Percentiles rank a stretch among this genome's conserved stretches.
phyloP scores from a whole-genome alignment of 192 early-diverging fungal species.

The Geranomyces variabilis region DNA sequence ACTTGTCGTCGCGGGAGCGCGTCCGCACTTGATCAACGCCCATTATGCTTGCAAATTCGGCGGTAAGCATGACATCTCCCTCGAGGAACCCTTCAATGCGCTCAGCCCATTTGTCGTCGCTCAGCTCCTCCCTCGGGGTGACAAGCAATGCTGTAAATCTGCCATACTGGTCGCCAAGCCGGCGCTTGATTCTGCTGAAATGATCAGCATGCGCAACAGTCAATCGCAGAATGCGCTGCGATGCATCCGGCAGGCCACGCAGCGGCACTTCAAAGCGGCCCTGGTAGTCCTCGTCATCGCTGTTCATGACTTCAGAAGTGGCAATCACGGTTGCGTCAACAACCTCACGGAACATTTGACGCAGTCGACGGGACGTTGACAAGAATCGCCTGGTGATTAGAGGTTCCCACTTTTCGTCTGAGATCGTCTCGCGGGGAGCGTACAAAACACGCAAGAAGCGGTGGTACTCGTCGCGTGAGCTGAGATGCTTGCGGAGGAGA shows the following conservation, averaged over 20 bases:
- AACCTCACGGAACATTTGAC: slow-evolving; percentile 38
- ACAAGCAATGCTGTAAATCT: slow-evolving; percentile 12
- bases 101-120: slow-evolving; percentile 26
- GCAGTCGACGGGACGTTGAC: slow-evolving; percentile 14
- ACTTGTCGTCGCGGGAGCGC: neutral
- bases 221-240: slow-evolving; percentile 7
- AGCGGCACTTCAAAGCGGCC: slow-evolving; percentile 24
- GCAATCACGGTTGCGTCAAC: slow-evolving; percentile 26
- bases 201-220: slow-evolving; percentile 9
- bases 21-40: slow-evolving; percentile 20
- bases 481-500: slow-evolving; percentile 26
- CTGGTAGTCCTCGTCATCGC: slow-evolving; percentile 31
- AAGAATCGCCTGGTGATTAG: slow-evolving; percentile 31
- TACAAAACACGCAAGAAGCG: slow-evolving; percentile 33
- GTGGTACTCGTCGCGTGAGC: slow-evolving; percentile 19
- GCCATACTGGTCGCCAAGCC: slow-evolving; percentile 30
- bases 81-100: slow-evolving; percentile 27
- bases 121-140: slow-evolving; percentile 7
- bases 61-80: neutral
- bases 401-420: slow-evolving; percentile 33
- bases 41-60: slow-evolving; percentile 12
- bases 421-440: slow-evolving; percentile 28
- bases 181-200: slow-evolving; percentile 16
- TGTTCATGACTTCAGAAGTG: slow-evolving; percentile 29
- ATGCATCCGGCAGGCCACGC: slow-evolving; percentile 7